Evolutionary conservation across 2,329 filamentous ascomycete genomes (phyloP).

Genomic region (Fusarium abutilonis): DNA sequence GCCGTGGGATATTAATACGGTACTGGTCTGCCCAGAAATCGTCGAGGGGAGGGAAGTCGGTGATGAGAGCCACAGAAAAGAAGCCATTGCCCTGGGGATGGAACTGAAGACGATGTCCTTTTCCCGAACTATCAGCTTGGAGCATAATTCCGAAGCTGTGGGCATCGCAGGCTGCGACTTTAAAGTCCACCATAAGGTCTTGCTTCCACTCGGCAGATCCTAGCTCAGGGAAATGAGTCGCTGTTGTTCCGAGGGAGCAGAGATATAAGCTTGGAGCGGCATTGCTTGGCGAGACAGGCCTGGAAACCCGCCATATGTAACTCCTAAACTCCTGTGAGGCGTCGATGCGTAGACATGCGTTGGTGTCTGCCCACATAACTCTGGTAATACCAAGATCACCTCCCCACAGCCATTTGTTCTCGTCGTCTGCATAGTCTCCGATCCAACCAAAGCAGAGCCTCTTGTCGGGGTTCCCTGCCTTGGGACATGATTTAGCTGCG

Average conservation of each 20-base stretch:
- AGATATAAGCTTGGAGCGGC: conserved; percentile 41
- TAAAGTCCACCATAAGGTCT: conserved; percentile 42
- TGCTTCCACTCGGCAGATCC: conserved; percentile 28
- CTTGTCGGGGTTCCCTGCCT: conserved; percentile 43
- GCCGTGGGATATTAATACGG: conserved; percentile 45
- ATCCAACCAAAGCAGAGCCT: conserved; percentile 51
- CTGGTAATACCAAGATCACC: conserved; percentile 49
- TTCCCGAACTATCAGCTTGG: conserved; percentile 43
- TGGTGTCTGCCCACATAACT: conserved; percentile 45
- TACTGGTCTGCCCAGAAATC: conserved; percentile 55
- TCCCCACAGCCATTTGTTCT: conserved; percentile 52
- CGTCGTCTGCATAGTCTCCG: conserved; percentile 47
- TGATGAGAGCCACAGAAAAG: conserved; percentile 45
- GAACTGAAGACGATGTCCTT: conserved; percentile 44
- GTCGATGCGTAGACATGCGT: conserved; percentile 43
- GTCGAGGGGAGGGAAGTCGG: conserved; percentile 49
- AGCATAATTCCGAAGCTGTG: conserved; percentile 46
- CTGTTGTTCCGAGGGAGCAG: conserved; percentile 42
- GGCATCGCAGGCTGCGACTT: conserved; percentile 41
- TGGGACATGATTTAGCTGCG: conserved; percentile 50
- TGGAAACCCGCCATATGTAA: conserved; percentile 28
- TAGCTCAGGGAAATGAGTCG: conserved; percentile 40
- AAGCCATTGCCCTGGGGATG: conserved; percentile 32
- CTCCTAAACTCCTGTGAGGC: conserved; percentile 40
- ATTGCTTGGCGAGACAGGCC: conserved; percentile 36